Evolutionary conservation across 2,329 filamentous ascomycete genomes (phyloP).

Genomic region (Kalaharituber pfeilii): DNA sequence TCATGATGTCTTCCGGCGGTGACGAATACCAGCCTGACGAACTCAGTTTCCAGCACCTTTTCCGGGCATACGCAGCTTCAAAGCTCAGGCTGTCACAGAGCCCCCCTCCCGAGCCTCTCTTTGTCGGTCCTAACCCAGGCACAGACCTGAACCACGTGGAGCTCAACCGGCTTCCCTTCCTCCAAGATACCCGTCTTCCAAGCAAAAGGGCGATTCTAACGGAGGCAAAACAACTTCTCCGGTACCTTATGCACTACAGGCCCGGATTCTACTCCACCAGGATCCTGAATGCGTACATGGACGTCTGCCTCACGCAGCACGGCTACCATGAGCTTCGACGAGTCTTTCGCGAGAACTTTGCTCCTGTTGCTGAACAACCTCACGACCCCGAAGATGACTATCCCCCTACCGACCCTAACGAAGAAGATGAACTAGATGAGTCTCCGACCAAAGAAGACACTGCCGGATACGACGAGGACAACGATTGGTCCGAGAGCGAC

Average conservation of each 20-base stretch:
- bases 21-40: constrained; percentile 10
- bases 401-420: background rate
- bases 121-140: background rate
- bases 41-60: constrained; percentile 14
- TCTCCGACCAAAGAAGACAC: background rate
- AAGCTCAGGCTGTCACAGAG: background rate
- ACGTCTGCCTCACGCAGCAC: constrained; percentile 9
- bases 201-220: constrained; percentile 11
- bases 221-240: constrained; percentile 11
- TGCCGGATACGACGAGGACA: background rate
- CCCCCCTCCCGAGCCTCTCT: background rate
- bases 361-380: constrained; percentile 2
- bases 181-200: constrained; percentile 10
- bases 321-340: constrained; percentile 4
- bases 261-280: constrained; percentile 13
- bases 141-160: background rate
- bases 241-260: constrained; percentile 10
- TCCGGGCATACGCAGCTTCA: constrained; percentile 15
- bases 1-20: constrained; percentile 13
- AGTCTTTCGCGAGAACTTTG: constrained; percentile 6
- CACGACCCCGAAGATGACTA: constrained; percentile 1
- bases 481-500: background rate
- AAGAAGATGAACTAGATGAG: no score
- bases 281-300: constrained; percentile 16
- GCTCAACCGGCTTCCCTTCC: constrained; percentile 11